Conservation (phyloP, 495 filamentous ascomycete species). For the Penicillium subrubescens region DNA sequence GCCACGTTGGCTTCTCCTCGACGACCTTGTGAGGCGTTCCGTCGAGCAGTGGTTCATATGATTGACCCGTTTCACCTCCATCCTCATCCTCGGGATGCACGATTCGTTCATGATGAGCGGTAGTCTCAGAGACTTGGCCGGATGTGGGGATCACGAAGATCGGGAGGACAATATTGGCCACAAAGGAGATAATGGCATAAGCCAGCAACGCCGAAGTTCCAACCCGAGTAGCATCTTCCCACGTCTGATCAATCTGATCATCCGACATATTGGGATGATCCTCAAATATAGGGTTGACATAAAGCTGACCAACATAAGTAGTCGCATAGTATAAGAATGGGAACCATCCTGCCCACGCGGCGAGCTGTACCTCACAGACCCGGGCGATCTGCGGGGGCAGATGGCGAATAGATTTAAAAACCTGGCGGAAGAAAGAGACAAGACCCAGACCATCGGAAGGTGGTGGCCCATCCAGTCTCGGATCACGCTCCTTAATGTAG, state of each 20-base stretch:
- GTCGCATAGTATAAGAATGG: conserved; percentile 93
- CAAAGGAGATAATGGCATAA: conserved; percentile 79
- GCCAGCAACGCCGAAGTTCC: conserved; percentile 86
- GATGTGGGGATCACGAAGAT: conserved; percentile 80
- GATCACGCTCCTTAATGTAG: conserved; percentile 76
- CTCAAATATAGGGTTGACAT: conserved; percentile 77
- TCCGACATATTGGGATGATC: conserved; percentile 74
- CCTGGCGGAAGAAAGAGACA: conserved; percentile 73
- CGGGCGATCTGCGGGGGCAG: conserved; percentile 78
- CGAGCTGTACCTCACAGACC: conserved; percentile 86
- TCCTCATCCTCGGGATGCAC: conserved; percentile 1
- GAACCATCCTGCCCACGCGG: conserved; percentile 93
- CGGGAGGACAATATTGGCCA: conserved; percentile 77
- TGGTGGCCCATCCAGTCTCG: conserved; percentile 66
- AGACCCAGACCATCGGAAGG: conserved; percentile 62
- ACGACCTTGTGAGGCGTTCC: conserved; percentile 6
- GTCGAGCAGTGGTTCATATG: conserved; percentile 35
- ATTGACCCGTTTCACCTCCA: conserved; percentile 21
- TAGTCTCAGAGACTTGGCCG: conserved; percentile 21
- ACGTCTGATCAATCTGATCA: conserved; percentile 71
- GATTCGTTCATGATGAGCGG: background rate
- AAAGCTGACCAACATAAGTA: conserved; percentile 88
- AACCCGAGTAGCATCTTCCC: conserved; percentile 78
- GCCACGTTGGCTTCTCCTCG: conserved; percentile 31
- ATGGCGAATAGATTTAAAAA: conserved; percentile 71